Conservation (phyloP, 208 protist genomes). For the Trypanosoma grayi region DNA sequence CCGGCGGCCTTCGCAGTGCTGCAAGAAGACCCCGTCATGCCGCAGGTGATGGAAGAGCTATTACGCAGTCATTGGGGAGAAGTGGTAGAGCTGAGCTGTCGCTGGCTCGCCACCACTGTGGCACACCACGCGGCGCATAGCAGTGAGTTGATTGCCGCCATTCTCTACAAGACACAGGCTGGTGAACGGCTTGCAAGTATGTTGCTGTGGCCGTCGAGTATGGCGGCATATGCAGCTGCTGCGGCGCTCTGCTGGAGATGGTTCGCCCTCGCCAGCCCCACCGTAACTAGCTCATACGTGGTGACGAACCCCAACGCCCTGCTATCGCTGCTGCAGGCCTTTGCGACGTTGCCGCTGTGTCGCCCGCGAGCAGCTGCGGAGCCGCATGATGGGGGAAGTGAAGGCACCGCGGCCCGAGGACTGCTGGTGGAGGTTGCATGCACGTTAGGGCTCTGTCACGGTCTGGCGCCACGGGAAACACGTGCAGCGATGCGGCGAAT, state of each 20-base stretch:
- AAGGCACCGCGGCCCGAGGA: not conserved
- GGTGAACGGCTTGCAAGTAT: slow-evolving; percentile 19
- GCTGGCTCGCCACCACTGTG: slow-evolving; percentile 24
- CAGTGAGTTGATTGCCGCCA: slow-evolving; percentile 12
- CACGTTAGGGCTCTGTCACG: slow-evolving; percentile 19
- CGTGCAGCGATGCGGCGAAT: slow-evolving; percentile 28
- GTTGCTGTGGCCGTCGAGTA: slow-evolving; percentile 23
- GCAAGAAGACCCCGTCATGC: slow-evolving; percentile 9
- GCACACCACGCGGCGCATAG: not conserved
- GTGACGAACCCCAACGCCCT: slow-evolving; percentile 11
- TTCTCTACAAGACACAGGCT: slow-evolving; percentile 30
- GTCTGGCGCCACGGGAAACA: slow-evolving; percentile 17
- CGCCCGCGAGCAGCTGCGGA: not conserved
- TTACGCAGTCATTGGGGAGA: slow-evolving; percentile 40
- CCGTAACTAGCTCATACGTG: slow-evolving; percentile 14
- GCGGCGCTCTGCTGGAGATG: slow-evolving; percentile 52
- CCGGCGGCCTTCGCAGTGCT: slow-evolving; percentile 27
- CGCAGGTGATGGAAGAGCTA: slow-evolving; percentile 26
- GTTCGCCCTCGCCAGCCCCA: slow-evolving; percentile 41
- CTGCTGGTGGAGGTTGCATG: slow-evolving; percentile 13
- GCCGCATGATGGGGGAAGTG: not conserved
- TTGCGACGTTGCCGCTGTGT: slow-evolving; percentile 5
- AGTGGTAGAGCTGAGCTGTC: slow-evolving; percentile 30
- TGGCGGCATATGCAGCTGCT: slow-evolving; percentile 27
- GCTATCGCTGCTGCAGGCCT: slow-evolving; percentile 2